phyloP scores from a whole-genome alignment of 805 yeast genomes.

The Lipomyces oligophaga region DNA sequence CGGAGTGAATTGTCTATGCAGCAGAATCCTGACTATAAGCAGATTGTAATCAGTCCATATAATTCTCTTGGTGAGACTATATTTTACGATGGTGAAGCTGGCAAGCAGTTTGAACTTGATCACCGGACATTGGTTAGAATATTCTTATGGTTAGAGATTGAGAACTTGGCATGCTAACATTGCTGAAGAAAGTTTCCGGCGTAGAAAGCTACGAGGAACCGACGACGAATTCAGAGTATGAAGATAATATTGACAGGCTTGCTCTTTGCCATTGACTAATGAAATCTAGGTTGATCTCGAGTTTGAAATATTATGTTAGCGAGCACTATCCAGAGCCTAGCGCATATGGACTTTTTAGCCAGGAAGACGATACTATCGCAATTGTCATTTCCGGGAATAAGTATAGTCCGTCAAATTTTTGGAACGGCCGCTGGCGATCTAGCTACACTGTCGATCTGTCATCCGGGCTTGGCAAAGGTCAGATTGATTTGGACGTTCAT shows the following conservation, averaged over 20 bases:
- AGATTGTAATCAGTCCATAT: constrained; percentile 47
- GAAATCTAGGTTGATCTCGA: constrained; percentile 31
- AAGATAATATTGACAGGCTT: no score
- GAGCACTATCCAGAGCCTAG: constrained; percentile 65
- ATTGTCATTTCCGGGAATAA: constrained; percentile 67
- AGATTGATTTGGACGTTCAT: constrained; percentile 68
- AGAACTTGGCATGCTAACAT: constrained; percentile 6
- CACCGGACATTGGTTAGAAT: constrained; percentile 35
- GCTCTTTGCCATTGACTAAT: no score
- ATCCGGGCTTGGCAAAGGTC: constrained; percentile 46
- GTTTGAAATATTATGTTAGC: constrained; percentile 50
- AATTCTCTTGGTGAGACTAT: constrained; percentile 47
- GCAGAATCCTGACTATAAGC: constrained; percentile 3
- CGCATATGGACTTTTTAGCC: constrained; percentile 45
- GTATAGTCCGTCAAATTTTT: constrained; percentile 68
- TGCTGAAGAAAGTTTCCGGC: constrained; percentile 48
- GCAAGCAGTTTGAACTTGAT: constrained; percentile 56
- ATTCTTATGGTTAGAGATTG: not conserved
- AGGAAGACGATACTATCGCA: constrained; percentile 34
- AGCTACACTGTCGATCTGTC: constrained; percentile 47
- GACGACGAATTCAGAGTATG: no score
- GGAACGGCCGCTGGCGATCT: constrained; percentile 87
- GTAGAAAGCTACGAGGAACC: no score
- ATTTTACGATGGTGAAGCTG: constrained; percentile 51
- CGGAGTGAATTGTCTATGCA: not conserved